Evolutionary conservation across 331 rosid species (phyloP).

Genomic region (Acacia pycnantha): DNA sequence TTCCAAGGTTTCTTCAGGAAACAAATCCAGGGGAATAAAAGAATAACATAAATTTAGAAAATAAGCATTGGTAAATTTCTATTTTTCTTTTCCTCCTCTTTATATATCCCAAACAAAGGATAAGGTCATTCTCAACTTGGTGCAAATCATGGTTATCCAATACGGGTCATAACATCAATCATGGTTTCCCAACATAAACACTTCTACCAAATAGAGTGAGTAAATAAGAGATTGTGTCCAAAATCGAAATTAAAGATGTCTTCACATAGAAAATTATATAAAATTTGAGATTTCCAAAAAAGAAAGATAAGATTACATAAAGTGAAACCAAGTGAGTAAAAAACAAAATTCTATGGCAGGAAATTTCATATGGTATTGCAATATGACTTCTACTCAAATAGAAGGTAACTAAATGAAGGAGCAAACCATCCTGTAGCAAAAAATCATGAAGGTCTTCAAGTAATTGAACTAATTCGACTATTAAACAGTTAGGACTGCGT

Average conservation of each 20-base stretch:
- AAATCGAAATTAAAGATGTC: background rate
- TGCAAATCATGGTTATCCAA: background rate
- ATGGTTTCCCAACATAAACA: conserved; percentile 10
- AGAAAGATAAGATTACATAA: background rate
- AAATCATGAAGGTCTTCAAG: background rate
- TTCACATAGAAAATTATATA: background rate
- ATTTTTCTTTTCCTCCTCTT: background rate
- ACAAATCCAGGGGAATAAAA: background rate
- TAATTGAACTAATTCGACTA: background rate
- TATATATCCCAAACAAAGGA: background rate
- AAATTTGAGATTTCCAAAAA: background rate
- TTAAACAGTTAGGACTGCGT: background rate
- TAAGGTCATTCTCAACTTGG: background rate
- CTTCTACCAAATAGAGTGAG: conserved; percentile 2
- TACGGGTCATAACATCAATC: background rate
- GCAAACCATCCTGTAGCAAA: background rate
- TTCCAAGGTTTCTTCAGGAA: background rate
- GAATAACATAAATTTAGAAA: background rate
- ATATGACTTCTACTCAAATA: background rate
- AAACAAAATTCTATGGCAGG: background rate
- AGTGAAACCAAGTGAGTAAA: background rate
- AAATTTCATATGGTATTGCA: background rate
- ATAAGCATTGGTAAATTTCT: background rate
- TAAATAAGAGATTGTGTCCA: background rate
- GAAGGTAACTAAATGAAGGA: background rate